Percentiles rank a stretch among this genome's conserved stretches.
Evolutionary conservation across 768 basidiomycete species (phyloP).

Genomic region (Phylloporus arenicola): DNA sequence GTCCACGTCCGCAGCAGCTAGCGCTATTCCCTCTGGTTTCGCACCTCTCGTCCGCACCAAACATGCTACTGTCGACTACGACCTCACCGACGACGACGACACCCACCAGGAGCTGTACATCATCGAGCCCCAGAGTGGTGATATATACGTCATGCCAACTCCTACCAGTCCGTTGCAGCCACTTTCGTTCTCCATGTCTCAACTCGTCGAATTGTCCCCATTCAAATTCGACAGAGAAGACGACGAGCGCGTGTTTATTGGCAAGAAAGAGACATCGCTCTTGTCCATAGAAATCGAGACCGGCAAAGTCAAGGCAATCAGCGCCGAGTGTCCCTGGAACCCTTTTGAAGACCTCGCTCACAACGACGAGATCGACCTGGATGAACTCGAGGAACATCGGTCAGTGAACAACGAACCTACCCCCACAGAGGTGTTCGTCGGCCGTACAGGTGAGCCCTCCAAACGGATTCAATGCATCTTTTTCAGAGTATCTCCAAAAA

Average conservation of each 20-base stretch:
- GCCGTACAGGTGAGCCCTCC: conserved; percentile 51
- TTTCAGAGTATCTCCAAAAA: conserved; percentile 28
- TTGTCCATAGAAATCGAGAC: conserved; percentile 73
- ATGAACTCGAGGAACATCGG: conserved; percentile 53
- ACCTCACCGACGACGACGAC: conserved; percentile 49
- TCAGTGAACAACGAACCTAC: conserved; percentile 25
- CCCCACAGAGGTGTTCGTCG: conserved; percentile 53
- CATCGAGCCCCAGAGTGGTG: conserved; percentile 91
- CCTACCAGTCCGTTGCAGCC: conserved; percentile 71
- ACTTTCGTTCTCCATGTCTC: conserved; percentile 86
- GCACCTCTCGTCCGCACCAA: conserved; percentile 70
- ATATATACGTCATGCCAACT: conserved; percentile 80
- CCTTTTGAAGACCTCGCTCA: conserved; percentile 51
- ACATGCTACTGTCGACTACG: conserved; percentile 54
- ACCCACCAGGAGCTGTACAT: conserved; percentile 73
- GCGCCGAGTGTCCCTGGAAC: conserved; percentile 76
- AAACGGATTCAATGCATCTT: background rate
- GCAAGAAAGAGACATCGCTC: conserved; percentile 83
- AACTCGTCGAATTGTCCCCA: conserved; percentile 84
- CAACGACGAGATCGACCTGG: conserved; percentile 44
- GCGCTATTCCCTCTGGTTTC: conserved; percentile 47
- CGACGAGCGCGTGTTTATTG: conserved; percentile 75
- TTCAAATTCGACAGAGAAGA: conserved; percentile 63
- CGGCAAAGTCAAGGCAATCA: conserved; percentile 70
- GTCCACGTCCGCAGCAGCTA: conserved; percentile 72